Evolutionary conservation across 192 early-diverging fungal species (phyloP), one percentile per base, ranked within the genome.

Genomic region (Chytriomyces confervae): DNA sequence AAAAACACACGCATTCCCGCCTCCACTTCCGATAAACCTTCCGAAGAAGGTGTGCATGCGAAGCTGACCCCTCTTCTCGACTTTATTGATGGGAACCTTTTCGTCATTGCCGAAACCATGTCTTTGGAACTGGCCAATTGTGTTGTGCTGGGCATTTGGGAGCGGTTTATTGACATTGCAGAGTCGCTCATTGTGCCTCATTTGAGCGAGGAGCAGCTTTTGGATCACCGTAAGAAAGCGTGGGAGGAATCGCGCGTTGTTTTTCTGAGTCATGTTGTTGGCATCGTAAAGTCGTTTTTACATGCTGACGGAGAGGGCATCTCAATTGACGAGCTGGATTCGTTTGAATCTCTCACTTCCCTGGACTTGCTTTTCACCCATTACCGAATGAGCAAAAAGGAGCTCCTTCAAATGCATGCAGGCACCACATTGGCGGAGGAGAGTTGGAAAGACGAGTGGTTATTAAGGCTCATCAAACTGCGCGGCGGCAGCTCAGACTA

Each of bases 191-290:
- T 74, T 63, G 72, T 74, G 6, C 72, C 72, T 24, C 61, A 62
- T 47, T 27, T 74, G 6, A 45, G 61, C 11, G 72, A 74, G 3
- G 72, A 74, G 18, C 61, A 62, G 43, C 61, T 57, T 3, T 36
- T 74, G 9, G 43, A 62, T 9, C 61, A 74, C 45, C n/a, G 72
- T 46, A 74, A 74, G 45, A 61, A 62, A 62, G 20, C 9, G 6
- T 74, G 72, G 72, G 72, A 74, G 50, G 61, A 74, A 6, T 63
- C 61, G 61, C 72, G 72, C 1, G 72, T 74, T 23, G 72, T 49
- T 6, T 74, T 74, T 74, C 23, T 74, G 18, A 49, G 72, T 11
- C 61, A 74, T 46, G 53, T 49, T n/a, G 61, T 74, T n/a, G 45
- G 8, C 2, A 61, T 74, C n/a, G 72, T 74, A 1, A 74, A 74